Evolutionary conservation across 768 basidiomycete species (phyloP).

Genomic region (Goffeauzyma gilvescens): DNA sequence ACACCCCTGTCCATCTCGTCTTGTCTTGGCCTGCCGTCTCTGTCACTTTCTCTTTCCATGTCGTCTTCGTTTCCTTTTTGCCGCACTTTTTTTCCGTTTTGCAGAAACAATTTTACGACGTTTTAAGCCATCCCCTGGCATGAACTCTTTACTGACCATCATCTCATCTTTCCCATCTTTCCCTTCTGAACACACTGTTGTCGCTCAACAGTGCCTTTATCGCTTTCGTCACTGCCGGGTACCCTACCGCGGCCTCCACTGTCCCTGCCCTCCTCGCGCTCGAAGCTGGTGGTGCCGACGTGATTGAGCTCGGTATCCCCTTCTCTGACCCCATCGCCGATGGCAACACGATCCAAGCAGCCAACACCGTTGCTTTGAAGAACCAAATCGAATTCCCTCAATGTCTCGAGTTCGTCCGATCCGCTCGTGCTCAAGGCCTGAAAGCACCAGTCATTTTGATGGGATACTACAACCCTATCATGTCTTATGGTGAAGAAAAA

Average conservation of each 20-base stretch:
- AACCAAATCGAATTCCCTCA: constrained; percentile 58
- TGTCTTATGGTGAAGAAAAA: constrained; percentile 87
- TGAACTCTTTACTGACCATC: not conserved
- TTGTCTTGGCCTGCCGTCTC: too few species aligned
- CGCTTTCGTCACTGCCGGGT: constrained; percentile 90
- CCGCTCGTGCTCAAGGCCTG: constrained; percentile 65
- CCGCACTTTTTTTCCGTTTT: not conserved
- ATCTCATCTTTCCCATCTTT: not conserved
- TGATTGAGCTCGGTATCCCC: constrained; percentile 86
- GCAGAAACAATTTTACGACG: not conserved
- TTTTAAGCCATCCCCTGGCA: not conserved
- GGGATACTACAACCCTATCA: constrained; percentile 95
- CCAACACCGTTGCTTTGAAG: constrained; percentile 79
- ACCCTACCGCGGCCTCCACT: constrained; percentile 57
- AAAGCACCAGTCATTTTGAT: constrained; percentile 77
- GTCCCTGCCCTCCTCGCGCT: constrained; percentile 76
- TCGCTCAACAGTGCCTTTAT: constrained; percentile 23
- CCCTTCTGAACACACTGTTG: not conserved
- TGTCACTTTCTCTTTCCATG: too few species aligned
- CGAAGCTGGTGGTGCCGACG: constrained; percentile 79
- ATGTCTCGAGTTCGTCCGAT: constrained; percentile 53
- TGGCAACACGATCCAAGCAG: constrained; percentile 77
- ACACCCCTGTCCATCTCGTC: too few species aligned
- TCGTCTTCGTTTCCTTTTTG: not conserved
- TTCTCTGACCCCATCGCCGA: constrained; percentile 96